Evolutionary conservation across 1,139 yeast species (phyloP), one percentile per base, ranked within the genome.

Genomic region (Yamadazyma oceani): DNA sequence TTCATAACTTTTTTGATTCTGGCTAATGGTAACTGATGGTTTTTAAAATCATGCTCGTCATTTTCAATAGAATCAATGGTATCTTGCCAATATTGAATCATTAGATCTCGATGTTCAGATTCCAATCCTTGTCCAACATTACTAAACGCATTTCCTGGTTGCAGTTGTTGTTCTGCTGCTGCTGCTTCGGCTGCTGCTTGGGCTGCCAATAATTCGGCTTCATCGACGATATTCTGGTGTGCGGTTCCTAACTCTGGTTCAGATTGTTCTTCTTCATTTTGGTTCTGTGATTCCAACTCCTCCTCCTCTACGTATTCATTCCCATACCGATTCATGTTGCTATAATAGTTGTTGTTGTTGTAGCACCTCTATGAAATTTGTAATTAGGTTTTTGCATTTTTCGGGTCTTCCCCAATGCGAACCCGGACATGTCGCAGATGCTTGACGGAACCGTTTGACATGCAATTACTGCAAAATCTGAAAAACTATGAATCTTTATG

Each of bases 1-100:
- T 92, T 92, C 97, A 92, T 92, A 36, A 92, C 97, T 59, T 85
- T 85, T 54, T 92, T 90, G 51, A 92, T 92, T 50, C 98, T 74
- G 2, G 98, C 97, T 39, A 92, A 69, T 12, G 98, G 98, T 45
- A 92, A 69, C 48, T 90, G 96, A 60, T 94, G 97, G 49, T 87
- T 85, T 60, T 88, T 89, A 65, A 92, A 92, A 60, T 89, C 96
- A 57, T 85, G 95, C 43, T 85, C 90, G 48, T 83, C 90, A 49
- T 82, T 85, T 61, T 92, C 98, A 38, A 92, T 88, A 41, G 84
- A 79, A 59, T 89, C 89, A 60, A 92, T 90, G 9, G 92, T 81
- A 52, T 86, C 95, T 64, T 92, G 98, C 98, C 98, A 92, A 60
- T 90, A 92, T 48, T 85, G 90, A 77, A 90, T 83, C 92, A 92